Percentiles rank a stretch among this genome's conserved stretches.
phyloP scores from a whole-genome alignment of 345 rosid genomes.

The Aethionema arabicum region DNA sequence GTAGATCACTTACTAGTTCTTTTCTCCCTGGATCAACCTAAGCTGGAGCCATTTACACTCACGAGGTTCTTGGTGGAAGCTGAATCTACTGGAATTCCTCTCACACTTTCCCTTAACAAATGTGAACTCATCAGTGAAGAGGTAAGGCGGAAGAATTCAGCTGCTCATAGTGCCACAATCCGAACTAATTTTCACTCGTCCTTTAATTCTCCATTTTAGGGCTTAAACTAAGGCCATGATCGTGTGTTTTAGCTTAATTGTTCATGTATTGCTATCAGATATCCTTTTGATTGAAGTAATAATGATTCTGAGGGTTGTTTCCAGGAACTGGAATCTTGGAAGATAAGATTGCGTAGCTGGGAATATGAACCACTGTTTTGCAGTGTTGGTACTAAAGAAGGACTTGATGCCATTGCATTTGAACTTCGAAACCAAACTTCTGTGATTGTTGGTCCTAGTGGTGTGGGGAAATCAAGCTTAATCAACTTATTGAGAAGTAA shows the following conservation, averaged over 20 bases:
- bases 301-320: conserved; percentile 16
- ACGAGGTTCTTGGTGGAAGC: conserved; percentile 90
- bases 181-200: neutral
- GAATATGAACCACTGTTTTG: conserved; percentile 82
- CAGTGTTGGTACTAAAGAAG: conserved; percentile 65
- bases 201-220: neutral
- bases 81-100: conserved; percentile 77
- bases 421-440: conserved; percentile 69
- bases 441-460: conserved; percentile 98
- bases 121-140: conserved; percentile 63
- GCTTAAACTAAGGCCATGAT: neutral
- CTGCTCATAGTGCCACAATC: neutral
- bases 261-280: neutral
- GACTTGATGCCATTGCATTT: conserved; percentile 63
- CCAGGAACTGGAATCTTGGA: conserved; percentile 68
- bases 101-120: conserved; percentile 79
- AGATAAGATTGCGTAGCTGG: conserved; percentile 62
- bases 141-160: conserved; percentile 33
- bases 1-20: conserved; percentile 77
- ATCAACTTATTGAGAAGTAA: conserved; percentile 73
- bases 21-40: conserved; percentile 82
- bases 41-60: conserved; percentile 65
- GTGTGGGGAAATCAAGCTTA: conserved; percentile 94
- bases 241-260: neutral
- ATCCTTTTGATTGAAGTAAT: neutral